A percentile compares a stretch with the other conserved stretches of the same genome.
phyloP scores from a whole-genome alignment of 257 asterid species.

The Ilex asprella region DNA sequence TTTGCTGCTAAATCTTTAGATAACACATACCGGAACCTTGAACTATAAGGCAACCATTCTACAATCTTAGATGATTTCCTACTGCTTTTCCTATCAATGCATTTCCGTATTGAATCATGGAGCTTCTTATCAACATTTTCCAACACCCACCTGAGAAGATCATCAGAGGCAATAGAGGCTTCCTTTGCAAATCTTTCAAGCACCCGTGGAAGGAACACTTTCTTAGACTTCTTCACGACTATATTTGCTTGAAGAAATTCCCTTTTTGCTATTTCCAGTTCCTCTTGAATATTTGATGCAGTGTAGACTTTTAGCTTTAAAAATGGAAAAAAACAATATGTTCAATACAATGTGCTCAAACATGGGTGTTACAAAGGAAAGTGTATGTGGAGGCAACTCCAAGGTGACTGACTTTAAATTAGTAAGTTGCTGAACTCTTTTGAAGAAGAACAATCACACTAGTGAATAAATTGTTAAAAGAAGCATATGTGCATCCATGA shows the following conservation, averaged over 20 bases:
- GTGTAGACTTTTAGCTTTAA: slow-evolving; percentile 48
- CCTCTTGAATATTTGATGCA: slow-evolving; percentile 35
- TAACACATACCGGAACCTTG: slow-evolving; percentile 45
- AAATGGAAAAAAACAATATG: not conserved
- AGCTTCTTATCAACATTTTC: slow-evolving; percentile 45
- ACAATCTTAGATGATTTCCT: slow-evolving; percentile 36
- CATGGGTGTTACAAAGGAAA: too few relatives aligned
- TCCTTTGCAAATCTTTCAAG: slow-evolving; percentile 47
- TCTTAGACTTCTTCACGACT: slow-evolving; percentile 38
- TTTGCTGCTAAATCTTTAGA: slow-evolving; percentile 40
- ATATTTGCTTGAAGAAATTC: slow-evolving; percentile 48
- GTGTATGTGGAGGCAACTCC: too few relatives aligned
- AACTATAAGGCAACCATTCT: slow-evolving; percentile 49
- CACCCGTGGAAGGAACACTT: slow-evolving; percentile 38
- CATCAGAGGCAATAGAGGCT: slow-evolving; percentile 35
- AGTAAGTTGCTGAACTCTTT: too few relatives aligned
- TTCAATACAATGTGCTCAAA: too few relatives aligned
- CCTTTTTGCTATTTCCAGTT: slow-evolving; percentile 45
- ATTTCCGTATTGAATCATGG: slow-evolving; percentile 34
- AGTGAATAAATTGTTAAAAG: too few relatives aligned
- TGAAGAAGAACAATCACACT: too few relatives aligned
- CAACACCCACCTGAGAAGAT: slow-evolving; percentile 36
- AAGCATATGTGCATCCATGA: too few relatives aligned
- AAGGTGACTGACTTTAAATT: too few relatives aligned
- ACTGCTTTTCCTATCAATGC: slow-evolving; percentile 21